These are phyloP conservation scores for Xylaria sp. DNA, from an alignment of 2,329 filamentous ascomycete species.

Conservation along the genomic window DNA sequence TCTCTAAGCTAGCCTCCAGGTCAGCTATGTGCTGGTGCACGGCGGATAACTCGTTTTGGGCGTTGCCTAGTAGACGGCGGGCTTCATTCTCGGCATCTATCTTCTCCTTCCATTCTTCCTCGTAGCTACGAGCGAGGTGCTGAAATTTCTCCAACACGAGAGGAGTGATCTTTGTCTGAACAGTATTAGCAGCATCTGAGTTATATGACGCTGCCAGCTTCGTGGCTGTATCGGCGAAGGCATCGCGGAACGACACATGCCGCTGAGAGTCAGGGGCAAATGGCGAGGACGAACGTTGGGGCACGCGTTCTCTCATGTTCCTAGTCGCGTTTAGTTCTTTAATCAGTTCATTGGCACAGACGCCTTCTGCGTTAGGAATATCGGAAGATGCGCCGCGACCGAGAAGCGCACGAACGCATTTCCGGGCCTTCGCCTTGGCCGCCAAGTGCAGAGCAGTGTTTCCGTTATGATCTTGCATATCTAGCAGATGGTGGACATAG, in stretches of 20 bases:
- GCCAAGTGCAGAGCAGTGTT: slow-evolving; percentile 77
- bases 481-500: slow-evolving; percentile 72
- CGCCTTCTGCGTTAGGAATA: slow-evolving; percentile 73
- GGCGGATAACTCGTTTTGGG: slow-evolving; percentile 60
- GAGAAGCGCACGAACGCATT: slow-evolving; percentile 75
- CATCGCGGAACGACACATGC: slow-evolving; percentile 50
- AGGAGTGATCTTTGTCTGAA: slow-evolving; percentile 64
- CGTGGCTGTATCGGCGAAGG: slow-evolving; percentile 39
- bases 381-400: slow-evolving; percentile 77
- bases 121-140: slow-evolving; percentile 64
- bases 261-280: slow-evolving; percentile 59
- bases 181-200: slow-evolving; percentile 62
- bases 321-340: slow-evolving; percentile 65
- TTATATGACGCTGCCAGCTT: slow-evolving; percentile 43
- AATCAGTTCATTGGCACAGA: slow-evolving; percentile 81
- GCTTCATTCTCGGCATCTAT: slow-evolving; percentile 64
- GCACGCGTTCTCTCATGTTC: slow-evolving; percentile 57
- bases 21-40: slow-evolving; percentile 56
- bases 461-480: slow-evolving; percentile 76
- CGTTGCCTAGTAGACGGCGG: slow-evolving; percentile 58
- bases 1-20: slow-evolving; percentile 50
- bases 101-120: slow-evolving; percentile 70
- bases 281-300: slow-evolving; percentile 70
- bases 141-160: slow-evolving; percentile 68
- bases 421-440: slow-evolving; percentile 78